Conservation (phyloP, 2,329 filamentous ascomycete genomes). For the Emmonsiellopsis sp. region DNA sequence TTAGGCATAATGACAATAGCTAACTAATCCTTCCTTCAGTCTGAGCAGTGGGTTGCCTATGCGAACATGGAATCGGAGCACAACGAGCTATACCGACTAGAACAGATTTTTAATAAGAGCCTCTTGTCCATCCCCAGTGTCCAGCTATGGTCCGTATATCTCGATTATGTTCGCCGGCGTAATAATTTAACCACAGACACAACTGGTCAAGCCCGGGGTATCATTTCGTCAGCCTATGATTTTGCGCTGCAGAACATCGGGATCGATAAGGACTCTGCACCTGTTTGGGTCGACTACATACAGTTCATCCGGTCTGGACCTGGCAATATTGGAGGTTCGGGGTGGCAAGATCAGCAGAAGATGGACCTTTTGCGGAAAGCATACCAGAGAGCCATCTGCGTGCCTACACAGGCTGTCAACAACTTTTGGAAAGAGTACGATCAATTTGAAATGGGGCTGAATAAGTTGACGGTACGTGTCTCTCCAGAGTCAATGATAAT, state of each 20-base stretch:
- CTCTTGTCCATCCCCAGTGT: conserved; percentile 74
- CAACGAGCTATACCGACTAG: conserved; percentile 71
- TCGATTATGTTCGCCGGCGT: conserved; percentile 87
- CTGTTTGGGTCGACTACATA: conserved; percentile 90
- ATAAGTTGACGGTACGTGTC: conserved; percentile 71
- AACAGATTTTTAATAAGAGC: conserved; percentile 73
- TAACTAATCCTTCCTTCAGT: conserved; percentile 47
- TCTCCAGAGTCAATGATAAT: not conserved
- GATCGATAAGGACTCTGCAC: conserved; percentile 80
- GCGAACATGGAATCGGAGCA: conserved; percentile 81
- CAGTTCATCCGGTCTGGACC: conserved; percentile 85
- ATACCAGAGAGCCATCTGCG: conserved; percentile 80
- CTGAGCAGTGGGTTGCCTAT: conserved; percentile 83
- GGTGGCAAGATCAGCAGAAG: conserved; percentile 97
- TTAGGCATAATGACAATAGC: conserved; percentile 11
- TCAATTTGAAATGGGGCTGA: conserved; percentile 85
- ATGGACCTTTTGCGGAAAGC: conserved; percentile 89
- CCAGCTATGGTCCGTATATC: conserved; percentile 82
- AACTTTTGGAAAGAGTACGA: conserved; percentile 96
- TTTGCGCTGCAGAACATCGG: conserved; percentile 86
- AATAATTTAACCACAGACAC: conserved; percentile 80
- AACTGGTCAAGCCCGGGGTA: conserved; percentile 63
- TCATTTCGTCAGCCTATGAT: conserved; percentile 80
- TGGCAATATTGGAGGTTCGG: conserved; percentile 71
- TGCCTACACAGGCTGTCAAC: conserved; percentile 77